A percentile compares a stretch with the other conserved stretches of the same genome.
phyloP scores from a whole-genome alignment of 805 yeast species.

The Suhomyces pyralidae region DNA sequence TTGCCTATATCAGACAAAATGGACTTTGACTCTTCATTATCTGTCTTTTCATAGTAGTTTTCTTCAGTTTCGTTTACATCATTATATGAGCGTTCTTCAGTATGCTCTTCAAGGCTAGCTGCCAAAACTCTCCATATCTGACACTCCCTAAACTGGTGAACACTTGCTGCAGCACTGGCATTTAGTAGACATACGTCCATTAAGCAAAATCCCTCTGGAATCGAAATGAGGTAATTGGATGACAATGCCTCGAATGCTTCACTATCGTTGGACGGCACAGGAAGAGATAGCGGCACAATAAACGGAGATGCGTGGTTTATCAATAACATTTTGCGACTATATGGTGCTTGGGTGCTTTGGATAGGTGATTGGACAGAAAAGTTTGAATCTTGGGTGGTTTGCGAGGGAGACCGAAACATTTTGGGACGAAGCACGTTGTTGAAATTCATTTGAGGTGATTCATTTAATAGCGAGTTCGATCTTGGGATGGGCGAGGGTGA shows the following conservation, averaged over 20 bases:
- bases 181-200: conserved; percentile 57
- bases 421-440: conserved; percentile 21
- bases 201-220: conserved; percentile 49
- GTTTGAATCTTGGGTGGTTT: conserved; percentile 33
- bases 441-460: background rate
- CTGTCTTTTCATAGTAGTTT: conserved; percentile 1
- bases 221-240: conserved; percentile 43
- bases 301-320: conserved; percentile 30
- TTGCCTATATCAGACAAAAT: conserved; percentile 38
- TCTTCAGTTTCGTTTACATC: background rate
- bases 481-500: conserved; percentile 22
- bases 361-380: conserved; percentile 16
- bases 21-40: conserved; percentile 21
- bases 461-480: conserved; percentile 10
- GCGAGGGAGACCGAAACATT: conserved; percentile 32
- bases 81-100: background rate
- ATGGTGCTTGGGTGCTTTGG: conserved; percentile 7
- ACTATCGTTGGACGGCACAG: conserved; percentile 42
- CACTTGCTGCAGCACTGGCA: conserved; percentile 53
- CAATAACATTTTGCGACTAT: conserved; percentile 4
- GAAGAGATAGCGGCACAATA: conserved; percentile 41
- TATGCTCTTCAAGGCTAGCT: conserved; percentile 36
- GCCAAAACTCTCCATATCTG: conserved; percentile 63
- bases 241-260: conserved; percentile 48
- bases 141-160: conserved; percentile 49